Base-by-base conservation (phyloP, 2,329 filamentous ascomycete species). In the Purpureocillium takamizusanense region DNA sequence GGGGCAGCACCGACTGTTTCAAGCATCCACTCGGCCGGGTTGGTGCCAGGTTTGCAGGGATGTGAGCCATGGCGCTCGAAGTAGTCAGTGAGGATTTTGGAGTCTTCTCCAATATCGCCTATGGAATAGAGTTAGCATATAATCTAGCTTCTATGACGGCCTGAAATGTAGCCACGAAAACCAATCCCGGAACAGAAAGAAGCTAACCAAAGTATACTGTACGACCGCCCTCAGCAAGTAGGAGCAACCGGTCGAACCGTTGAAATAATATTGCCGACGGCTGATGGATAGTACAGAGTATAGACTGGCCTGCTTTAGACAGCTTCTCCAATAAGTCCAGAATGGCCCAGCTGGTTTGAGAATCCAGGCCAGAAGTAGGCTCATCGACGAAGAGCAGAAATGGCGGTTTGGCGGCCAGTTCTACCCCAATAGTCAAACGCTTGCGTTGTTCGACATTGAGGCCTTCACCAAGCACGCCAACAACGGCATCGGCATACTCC, bases 11-110 rank as follows among this genome's bases (percentile, higher is more conserved):
- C 49, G 34, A 55, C 54, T 29, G 59, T 54, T 18, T 62, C 53
- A 9, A 83, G 65, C 76, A 83, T 82, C 63, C 74, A 81, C 54
- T 84, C 79, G 1, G 79, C 80, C 2, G 78, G 78, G 45, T 83
- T 83, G n/a, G 73, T 73, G 7, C 70, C 69, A 2, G 61, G 45
- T 3, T 65, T 60, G 33, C 75, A 73, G 28, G 62, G 55, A 2
- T 66, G 60, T 1, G 69, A 75, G 14, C 78, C 80, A 42, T 82
- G 76, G 23, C 59, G 55, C 45, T 76, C 71, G 43, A 87, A 86
- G 54, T 81, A 81, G 39, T 60, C 61, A 2, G 69, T 63, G 31
- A 78, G 49, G 15, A 34, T 35, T 1, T 36, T 35, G 2, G 50
- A 48, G 18, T 50, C 44, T 2, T 75, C 21, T 5, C 21, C 21